A percentile compares a stretch with the other conserved stretches of the same genome.
These are phyloP conservation scores for Ophiocordyceps sinensis DNA, from an alignment of 2,329 filamentous ascomycete species.

Conservation along the genomic window DNA sequence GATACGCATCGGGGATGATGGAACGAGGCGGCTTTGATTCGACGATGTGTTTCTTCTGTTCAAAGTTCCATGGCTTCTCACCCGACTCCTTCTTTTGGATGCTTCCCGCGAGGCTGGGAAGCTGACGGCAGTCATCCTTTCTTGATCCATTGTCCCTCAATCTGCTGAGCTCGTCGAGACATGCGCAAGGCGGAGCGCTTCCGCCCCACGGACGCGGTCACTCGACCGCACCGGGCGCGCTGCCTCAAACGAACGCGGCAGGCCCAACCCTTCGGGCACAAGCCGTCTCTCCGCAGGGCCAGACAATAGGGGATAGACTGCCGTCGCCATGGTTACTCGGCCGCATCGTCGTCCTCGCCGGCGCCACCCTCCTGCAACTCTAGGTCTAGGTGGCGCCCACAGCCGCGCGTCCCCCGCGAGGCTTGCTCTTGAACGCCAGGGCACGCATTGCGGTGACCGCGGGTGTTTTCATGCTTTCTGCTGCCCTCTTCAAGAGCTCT, in stretches of 20 bases:
- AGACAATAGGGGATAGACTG: constrained; percentile 54
- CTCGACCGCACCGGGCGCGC: background rate
- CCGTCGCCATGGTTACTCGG: constrained; percentile 44
- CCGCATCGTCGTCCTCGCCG: constrained; percentile 52
- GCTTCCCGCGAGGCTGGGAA: constrained; percentile 24
- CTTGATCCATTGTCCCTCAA: constrained; percentile 47
- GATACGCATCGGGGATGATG: too few relatives aligned
- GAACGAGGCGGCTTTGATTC: background rate
- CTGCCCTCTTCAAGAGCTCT: constrained; percentile 45
- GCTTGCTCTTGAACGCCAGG: constrained; percentile 34
- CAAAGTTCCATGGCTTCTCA: background rate
- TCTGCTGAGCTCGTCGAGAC: constrained; percentile 22
- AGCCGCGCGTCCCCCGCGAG: constrained; percentile 13
- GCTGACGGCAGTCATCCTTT: constrained; percentile 43
- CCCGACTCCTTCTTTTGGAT: constrained; percentile 2
- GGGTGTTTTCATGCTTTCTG: constrained; percentile 16
- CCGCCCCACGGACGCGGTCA: background rate
- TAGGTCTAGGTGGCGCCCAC: constrained; percentile 14
- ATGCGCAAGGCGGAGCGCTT: background rate
- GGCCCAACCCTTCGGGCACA: constrained; percentile 2
- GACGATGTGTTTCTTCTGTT: constrained; percentile 4
- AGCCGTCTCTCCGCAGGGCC: constrained; percentile 30
- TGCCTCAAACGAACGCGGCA: constrained; percentile 1
- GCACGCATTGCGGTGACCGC: constrained; percentile 14
- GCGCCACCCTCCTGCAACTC: constrained; percentile 31